phyloP scores from a whole-genome alignment of 768 basidiomycete species.

The Pleurotus salmoneostramineus region DNA sequence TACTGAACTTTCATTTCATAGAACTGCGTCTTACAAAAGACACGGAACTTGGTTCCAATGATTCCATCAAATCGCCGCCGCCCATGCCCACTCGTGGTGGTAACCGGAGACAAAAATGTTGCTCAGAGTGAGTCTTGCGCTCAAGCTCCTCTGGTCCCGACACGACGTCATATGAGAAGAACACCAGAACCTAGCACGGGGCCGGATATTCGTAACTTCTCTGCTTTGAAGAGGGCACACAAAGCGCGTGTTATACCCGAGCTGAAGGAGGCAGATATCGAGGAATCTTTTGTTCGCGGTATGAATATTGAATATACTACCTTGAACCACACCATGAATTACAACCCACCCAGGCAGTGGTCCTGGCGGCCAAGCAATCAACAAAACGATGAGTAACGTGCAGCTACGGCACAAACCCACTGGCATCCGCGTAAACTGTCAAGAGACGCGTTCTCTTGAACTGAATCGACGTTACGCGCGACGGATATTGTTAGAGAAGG shows the following conservation, averaged over 20 bases:
- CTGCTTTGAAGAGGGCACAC: constrained; percentile 68
- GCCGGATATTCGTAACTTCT: constrained; percentile 45
- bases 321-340: not conserved
- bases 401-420: constrained; percentile 88
- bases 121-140: constrained; percentile 15
- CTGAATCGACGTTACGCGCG: constrained; percentile 80
- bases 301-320: constrained; percentile 12
- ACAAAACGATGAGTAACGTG: constrained; percentile 92
- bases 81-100: constrained; percentile 41
- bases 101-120: constrained; percentile 37
- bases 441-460: constrained; percentile 81
- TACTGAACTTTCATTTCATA: constrained; percentile 21
- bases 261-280: constrained; percentile 76
- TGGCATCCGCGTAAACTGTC: constrained; percentile 81
- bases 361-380: constrained; percentile 95
- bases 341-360: constrained; percentile 60
- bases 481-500: constrained; percentile 72
- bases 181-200: constrained; percentile 18
- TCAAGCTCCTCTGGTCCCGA: constrained; percentile 8
- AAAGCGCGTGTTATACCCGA: constrained; percentile 61
- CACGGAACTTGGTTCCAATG: constrained; percentile 86
- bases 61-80: constrained; percentile 64
- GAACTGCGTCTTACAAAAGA: constrained; percentile 72
- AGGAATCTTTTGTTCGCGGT: constrained; percentile 88
- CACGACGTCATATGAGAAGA: constrained; percentile 17